Percentiles rank a stretch among this genome's conserved stretches.
Evolutionary conservation across 176 grass and related monocot species (phyloP).

Genomic region (Carex scoparia): DNA sequence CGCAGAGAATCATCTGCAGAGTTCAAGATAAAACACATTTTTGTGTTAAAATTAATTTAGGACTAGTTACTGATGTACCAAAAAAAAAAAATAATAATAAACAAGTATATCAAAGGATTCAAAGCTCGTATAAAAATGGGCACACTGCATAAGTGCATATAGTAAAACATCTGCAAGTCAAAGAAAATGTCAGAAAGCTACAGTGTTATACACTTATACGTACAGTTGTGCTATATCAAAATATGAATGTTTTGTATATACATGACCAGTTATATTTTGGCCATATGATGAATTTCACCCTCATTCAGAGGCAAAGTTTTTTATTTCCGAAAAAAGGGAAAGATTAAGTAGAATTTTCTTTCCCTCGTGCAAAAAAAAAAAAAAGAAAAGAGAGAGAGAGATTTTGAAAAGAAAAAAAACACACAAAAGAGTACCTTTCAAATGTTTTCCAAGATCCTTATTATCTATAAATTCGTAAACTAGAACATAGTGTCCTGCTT

Average conservation of each 20-base stretch:
- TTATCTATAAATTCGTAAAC: background rate
- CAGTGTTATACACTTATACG: no score
- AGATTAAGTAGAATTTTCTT: no score
- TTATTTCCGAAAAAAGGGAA: no score
- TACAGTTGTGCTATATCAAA: background rate
- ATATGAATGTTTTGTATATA: no score
- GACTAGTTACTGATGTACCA: background rate
- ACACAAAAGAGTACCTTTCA: background rate
- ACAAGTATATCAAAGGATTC: background rate
- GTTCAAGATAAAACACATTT: background rate
- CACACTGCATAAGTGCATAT: no score
- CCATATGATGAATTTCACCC: no score
- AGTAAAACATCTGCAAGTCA: background rate
- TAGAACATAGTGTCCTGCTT: background rate
- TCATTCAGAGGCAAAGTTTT: no score
- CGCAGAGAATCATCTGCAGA: background rate
- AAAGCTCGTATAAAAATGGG: no score
- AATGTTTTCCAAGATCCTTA: background rate
- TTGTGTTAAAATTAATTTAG: background rate
- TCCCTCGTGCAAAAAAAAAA: no score
- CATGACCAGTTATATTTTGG: no score
- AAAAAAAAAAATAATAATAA: background rate
- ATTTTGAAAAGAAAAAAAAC: no score
- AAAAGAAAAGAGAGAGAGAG: no score
- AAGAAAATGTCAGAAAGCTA: background rate